Conservation (phyloP, 75 land plant species). For the Picea sitchensis region DNA sequence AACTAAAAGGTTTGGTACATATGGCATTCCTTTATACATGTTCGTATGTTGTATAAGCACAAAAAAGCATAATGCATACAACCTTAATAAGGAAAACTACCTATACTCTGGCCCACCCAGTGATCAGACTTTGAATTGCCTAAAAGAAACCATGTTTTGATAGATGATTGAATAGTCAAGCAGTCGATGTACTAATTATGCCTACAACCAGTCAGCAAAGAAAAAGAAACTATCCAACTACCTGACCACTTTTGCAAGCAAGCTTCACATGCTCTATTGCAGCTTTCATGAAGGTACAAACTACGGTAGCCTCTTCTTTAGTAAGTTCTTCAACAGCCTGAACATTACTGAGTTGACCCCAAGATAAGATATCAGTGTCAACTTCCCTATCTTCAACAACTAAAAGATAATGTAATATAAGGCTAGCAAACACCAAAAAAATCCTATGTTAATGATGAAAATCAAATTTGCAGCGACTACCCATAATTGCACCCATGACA, state of each 20-base stretch:
- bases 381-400: neutral
- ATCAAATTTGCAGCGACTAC: neutral
- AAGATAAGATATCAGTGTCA: neutral
- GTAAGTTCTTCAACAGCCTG: conserved; percentile 52
- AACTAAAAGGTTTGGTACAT: too few species aligned
- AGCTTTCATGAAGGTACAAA: conserved; percentile 58
- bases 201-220: neutral
- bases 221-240: neutral
- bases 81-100: neutral
- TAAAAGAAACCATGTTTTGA: neutral
- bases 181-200: neutral
- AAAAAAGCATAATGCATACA: neutral
- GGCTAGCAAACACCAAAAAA: neutral
- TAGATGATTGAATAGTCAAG: neutral
- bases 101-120: neutral
- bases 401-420: neutral
- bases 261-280: conserved; percentile 54
- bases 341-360: conserved; percentile 28
- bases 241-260: conserved; percentile 29
- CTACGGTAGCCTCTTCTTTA: conserved; percentile 41
- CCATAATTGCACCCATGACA: neutral
- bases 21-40: too few species aligned
- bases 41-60: neutral
- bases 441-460: neutral
- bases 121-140: neutral